Evolutionary conservation across 1,284 basidiomycete species (phyloP).

Genomic region (Cryptococcus neoformans): DNA sequence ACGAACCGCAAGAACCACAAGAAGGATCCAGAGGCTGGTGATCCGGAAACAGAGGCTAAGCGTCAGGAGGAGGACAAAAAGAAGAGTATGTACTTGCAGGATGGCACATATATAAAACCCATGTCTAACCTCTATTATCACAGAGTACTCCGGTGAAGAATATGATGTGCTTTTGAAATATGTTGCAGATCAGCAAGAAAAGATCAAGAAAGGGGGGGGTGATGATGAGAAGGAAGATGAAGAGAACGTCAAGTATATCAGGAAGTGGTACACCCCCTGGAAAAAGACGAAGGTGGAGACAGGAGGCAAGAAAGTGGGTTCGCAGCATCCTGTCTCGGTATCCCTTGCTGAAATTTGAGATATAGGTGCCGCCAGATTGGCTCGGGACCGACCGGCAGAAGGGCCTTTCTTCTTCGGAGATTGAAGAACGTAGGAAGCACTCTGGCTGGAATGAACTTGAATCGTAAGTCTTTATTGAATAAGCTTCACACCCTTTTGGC

Average conservation of each 20-base stretch:
- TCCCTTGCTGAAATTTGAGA: not conserved
- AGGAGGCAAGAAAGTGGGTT: constrained; percentile 31
- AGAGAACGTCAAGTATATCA: constrained; percentile 25
- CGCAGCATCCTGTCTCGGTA: not conserved
- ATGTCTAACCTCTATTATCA: not conserved
- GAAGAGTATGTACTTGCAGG: constrained; percentile 24
- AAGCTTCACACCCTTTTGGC: constrained; percentile 14
- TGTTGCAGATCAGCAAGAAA: constrained; percentile 35
- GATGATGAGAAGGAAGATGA: constrained; percentile 33
- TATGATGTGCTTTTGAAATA: constrained; percentile 43
- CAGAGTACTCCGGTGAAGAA: constrained; percentile 43
- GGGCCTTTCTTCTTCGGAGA: constrained; percentile 52
- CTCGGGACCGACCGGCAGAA: constrained; percentile 54
- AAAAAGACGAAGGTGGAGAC: constrained; percentile 44
- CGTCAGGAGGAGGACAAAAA: constrained; percentile 24
- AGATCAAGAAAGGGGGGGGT: constrained; percentile 25
- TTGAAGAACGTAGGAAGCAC: constrained; percentile 38
- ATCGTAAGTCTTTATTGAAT: constrained; percentile 32
- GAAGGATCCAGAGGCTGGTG: constrained; percentile 25
- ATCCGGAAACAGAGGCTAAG: constrained; percentile 28
- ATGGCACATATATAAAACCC: too few species aligned
- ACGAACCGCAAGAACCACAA: constrained; percentile 28
- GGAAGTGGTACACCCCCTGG: constrained; percentile 51
- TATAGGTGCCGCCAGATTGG: constrained; percentile 49
- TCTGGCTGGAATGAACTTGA: constrained; percentile 56